Base-by-base conservation (phyloP, 179 eudicot species). In the Amaranthus tricolor region DNA sequence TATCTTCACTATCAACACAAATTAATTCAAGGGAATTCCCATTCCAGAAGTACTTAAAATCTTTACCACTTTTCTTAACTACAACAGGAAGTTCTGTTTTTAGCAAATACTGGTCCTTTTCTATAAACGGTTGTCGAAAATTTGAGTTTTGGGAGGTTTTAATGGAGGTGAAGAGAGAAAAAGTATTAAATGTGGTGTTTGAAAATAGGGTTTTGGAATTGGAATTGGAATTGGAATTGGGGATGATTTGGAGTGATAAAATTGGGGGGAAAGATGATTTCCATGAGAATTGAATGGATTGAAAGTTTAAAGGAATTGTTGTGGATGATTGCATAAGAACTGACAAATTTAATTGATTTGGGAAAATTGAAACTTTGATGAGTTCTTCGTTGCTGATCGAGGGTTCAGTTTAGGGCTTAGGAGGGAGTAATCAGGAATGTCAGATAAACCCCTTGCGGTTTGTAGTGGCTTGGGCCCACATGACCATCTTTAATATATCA, bases 21-120 rank as follows among this genome's bases (percentile, higher is more conserved):
- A 86, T 84, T 66, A 93, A 62, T 15, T 88, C 85, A 76, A 95
- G 24, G 14, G 77, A 87, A 73, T 71, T 70, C 15, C 85, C 89
- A 70, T 88, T 83, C 90, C 88, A 93, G 21, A 82, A 71, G 73
- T 83, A 93, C 82, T 85, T 86, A 10, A 79, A 89, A 66, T 82
- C 88, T 60, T 81, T 82, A 2, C 90, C 91, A 6, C 87, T 79
- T 15, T 58, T 78, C 68, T 75, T 83, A 68, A 90, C 72, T 6
- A 80, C 85, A 21, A 95, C 84, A 4, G 97, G 97, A 21, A 91
- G 89, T 52, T 64, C 72, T 4, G 57, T 55, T 66, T 81, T 82
- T 16, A 67, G 20, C 40, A 62, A 43, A 74, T 77, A 79, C 64
- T 73, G 62, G 3, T 67, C 62, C 12, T 80, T 70, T 53, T 62